phyloP scores from a whole-genome alignment of 1,284 basidiomycete genomes.

The Xerocomus nothofagi region DNA sequence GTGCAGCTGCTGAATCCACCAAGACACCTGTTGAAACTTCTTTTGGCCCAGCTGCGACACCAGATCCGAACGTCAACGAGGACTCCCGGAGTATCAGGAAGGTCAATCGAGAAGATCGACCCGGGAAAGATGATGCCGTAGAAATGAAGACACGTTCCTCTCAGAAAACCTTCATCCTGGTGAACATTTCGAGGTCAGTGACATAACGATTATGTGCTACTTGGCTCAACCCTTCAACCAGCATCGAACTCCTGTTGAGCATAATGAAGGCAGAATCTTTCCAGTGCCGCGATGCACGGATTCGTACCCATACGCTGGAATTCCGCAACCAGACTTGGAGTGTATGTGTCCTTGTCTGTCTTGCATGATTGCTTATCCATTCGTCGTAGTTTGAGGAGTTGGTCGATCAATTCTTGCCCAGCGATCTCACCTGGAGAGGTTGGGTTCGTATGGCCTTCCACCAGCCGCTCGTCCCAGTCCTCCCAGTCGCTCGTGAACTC shows the following conservation, averaged over 20 bases:
- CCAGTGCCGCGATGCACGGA: conserved; percentile 70
- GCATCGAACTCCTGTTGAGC: conserved; percentile 66
- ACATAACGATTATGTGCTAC: conserved; percentile 20
- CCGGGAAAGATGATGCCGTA: conserved; percentile 54
- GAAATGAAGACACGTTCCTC: conserved; percentile 78
- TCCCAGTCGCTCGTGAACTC: conserved; percentile 72
- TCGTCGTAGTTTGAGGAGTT: conserved; percentile 71
- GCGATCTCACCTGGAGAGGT: conserved; percentile 71
- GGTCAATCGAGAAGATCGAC: conserved; percentile 23
- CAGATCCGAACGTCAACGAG: conserved; percentile 25
- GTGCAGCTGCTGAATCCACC: conserved; percentile 42
- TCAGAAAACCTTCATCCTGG: conserved; percentile 83
- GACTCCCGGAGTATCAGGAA: conserved; percentile 25
- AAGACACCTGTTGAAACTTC: conserved; percentile 23
- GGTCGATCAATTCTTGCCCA: conserved; percentile 78
- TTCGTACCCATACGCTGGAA: conserved; percentile 71
- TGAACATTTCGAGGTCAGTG: conserved; percentile 72
- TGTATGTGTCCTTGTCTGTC: conserved; percentile 44
- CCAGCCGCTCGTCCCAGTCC: conserved; percentile 69
- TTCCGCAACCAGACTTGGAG: conserved; percentile 90
- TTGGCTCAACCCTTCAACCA: conserved; percentile 31
- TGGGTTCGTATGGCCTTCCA: conserved; percentile 83
- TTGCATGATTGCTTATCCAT: conserved; percentile 5
- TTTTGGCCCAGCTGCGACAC: conserved; percentile 19
- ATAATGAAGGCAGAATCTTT: conserved; percentile 72